A percentile compares a stretch with the other conserved stretches of the same genome.
These are phyloP conservation scores for Cichorium intybus DNA, from an alignment of 140 eudicot species.

Conservation along the genomic window DNA sequence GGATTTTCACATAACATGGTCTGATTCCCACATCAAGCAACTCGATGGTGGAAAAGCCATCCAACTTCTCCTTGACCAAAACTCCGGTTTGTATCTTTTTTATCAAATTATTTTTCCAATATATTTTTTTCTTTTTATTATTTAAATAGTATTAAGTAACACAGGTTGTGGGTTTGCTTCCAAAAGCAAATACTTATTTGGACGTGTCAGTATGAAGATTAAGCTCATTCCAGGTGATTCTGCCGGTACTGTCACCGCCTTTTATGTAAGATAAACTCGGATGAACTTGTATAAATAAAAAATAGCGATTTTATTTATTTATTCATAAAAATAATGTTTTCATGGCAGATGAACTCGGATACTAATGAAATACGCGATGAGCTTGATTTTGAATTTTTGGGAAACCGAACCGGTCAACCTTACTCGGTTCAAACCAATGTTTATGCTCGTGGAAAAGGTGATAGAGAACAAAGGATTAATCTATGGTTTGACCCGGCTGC, in stretches of 20 bases:
- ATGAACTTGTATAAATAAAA: neutral
- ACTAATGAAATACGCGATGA: constrained; percentile 47
- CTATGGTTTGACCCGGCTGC: constrained; percentile 65
- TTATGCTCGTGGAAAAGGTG: constrained; percentile 49
- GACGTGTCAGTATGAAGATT: constrained; percentile 85
- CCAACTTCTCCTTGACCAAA: constrained; percentile 79
- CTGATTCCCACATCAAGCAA: constrained; percentile 70
- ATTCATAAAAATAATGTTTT: neutral
- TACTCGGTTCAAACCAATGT: constrained; percentile 61
- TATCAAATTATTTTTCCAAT: neutral
- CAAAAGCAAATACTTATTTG: constrained; percentile 56
- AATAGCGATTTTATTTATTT: neutral
- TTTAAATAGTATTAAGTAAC: neutral
- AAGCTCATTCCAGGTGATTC: constrained; percentile 88
- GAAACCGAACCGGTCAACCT: constrained; percentile 55
- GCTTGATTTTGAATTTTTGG: constrained; percentile 63
- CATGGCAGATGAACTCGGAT: constrained; percentile 78
- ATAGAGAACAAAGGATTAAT: constrained; percentile 59
- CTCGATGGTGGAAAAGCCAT: constrained; percentile 77
- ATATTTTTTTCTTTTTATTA: no score
- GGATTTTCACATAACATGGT: constrained; percentile 74
- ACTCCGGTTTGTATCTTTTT: constrained; percentile 42
- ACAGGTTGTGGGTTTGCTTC: constrained; percentile 89
- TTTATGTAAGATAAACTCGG: constrained; percentile 52
- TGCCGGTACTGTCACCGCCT: constrained; percentile 91